These are phyloP conservation scores for Alternaria arbusti DNA, from an alignment of 2,329 filamentous ascomycete genomes.

Conservation along the genomic window DNA sequence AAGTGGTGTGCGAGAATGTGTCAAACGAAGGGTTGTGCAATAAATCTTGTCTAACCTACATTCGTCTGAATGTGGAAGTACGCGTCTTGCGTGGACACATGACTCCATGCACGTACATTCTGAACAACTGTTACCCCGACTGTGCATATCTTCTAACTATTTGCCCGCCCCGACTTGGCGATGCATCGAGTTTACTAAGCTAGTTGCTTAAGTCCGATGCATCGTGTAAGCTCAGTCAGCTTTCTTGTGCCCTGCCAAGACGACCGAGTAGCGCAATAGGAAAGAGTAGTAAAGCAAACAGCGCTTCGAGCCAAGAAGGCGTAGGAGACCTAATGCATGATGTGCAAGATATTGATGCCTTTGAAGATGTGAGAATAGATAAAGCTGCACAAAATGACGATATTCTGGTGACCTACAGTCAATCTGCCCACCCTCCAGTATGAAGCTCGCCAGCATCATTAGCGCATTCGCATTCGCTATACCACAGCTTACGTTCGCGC, in stretches of 20 bases:
- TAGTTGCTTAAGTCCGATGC: neutral
- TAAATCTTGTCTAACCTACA: too few species aligned
- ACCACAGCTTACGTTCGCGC: neutral
- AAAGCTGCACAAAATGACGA: neutral
- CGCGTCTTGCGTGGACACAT: too few species aligned
- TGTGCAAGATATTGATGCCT: neutral
- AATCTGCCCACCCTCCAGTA: neutral
- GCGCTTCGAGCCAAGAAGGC: neutral
- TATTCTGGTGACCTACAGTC: fast-evolving
- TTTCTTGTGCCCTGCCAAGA: neutral
- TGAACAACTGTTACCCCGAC: neutral
- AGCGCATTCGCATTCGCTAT: neutral
- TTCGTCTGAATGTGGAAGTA: too few species aligned
- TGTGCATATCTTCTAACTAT: neutral
- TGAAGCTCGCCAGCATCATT: neutral
- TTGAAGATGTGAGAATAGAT: neutral
- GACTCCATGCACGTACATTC: too few species aligned
- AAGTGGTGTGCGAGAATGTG: too few species aligned
- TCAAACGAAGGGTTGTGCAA: too few species aligned
- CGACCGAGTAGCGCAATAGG: neutral
- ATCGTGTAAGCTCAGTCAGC: neutral
- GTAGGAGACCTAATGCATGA: neutral
- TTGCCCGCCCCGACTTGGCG: neutral
- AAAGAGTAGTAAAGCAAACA: neutral
- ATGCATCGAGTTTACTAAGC: neutral